A percentile compares a stretch with the other conserved stretches of the same genome.
These are phyloP conservation scores for Plantago lanceolata DNA, from an alignment of 305 asterid genomes.

Conservation along the genomic window DNA sequence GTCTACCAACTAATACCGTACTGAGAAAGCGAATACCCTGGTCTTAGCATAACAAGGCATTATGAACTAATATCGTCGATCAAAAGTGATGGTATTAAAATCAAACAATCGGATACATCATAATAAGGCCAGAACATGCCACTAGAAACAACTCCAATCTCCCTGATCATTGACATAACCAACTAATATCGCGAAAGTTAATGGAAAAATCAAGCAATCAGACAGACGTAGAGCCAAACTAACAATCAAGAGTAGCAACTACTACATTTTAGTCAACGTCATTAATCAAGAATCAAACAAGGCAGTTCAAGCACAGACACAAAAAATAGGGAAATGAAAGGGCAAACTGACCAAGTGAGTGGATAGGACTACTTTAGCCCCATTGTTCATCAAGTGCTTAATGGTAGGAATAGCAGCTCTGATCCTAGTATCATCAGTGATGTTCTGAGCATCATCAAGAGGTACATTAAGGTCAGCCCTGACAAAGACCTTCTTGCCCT, in stretches of 20 bases:
- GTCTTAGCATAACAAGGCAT: no score
- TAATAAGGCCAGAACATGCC: background rate
- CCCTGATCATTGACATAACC: no score
- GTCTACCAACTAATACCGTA: background rate
- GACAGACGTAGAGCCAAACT: no score
- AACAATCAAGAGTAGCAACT: background rate
- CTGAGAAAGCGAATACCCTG: background rate
- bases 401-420: conserved; percentile 79
- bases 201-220: no score
- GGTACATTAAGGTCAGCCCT: conserved; percentile 84
- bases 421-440: conserved; percentile 78
- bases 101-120: no score
- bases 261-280: background rate
- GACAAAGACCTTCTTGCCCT: conserved; percentile 72
- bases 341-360: conserved; percentile 54
- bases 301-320: background rate
- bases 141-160: no score
- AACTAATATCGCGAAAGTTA: no score
- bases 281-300: background rate
- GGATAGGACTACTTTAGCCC: conserved; percentile 71
- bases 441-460: conserved; percentile 67
- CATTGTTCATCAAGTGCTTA: conserved; percentile 55
- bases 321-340: background rate
- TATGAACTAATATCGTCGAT: no score
- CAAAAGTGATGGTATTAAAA: no score